Conservation (phyloP, 1,284 basidiomycete genomes). For the Schizophyllum commune region DNA sequence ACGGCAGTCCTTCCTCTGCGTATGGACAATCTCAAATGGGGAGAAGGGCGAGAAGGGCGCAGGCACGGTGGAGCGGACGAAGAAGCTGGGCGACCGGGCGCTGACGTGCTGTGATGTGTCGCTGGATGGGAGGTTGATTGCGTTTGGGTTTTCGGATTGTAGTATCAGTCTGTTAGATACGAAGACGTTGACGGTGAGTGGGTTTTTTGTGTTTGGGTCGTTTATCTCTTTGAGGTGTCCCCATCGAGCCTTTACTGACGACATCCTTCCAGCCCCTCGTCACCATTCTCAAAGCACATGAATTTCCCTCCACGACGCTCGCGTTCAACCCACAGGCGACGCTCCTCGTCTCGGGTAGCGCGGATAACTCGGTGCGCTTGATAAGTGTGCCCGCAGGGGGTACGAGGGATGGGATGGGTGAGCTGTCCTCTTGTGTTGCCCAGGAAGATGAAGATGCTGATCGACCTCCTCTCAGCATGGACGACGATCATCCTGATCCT, state of each 20-base stretch:
- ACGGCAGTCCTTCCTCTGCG: conserved; percentile 53
- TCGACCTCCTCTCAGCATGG: conserved; percentile 11
- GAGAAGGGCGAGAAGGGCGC: conserved; percentile 6
- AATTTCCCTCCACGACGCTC: conserved; percentile 88
- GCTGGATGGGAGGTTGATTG: conserved; percentile 77
- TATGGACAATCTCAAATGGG: conserved; percentile 47
- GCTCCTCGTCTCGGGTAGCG: conserved; percentile 87
- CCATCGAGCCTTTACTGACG: not conserved
- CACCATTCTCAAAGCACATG: conserved; percentile 88
- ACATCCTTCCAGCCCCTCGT: conserved; percentile 59
- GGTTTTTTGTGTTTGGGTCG: not conserved
- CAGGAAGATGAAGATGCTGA: not conserved
- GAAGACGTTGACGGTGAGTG: conserved; percentile 66
- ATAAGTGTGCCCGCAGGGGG: conserved; percentile 56
- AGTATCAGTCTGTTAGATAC: conserved; percentile 84
- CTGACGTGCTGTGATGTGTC: conserved; percentile 85
- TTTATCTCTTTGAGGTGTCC: not conserved
- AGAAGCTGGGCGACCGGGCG: conserved; percentile 69
- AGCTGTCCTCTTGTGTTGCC: conserved; percentile 36
- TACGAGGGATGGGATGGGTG: conserved; percentile 14
- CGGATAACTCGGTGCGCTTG: conserved; percentile 84
- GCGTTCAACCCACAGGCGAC: conserved; percentile 80
- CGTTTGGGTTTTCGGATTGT: conserved; percentile 85
- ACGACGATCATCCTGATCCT: conserved; percentile 23
- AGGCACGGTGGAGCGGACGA: conserved; percentile 50